A percentile compares a stretch with the other conserved stretches of the same genome.
phyloP scores from a whole-genome alignment of 1,284 basidiomycete genomes.

The Veloboletus limbatus region DNA sequence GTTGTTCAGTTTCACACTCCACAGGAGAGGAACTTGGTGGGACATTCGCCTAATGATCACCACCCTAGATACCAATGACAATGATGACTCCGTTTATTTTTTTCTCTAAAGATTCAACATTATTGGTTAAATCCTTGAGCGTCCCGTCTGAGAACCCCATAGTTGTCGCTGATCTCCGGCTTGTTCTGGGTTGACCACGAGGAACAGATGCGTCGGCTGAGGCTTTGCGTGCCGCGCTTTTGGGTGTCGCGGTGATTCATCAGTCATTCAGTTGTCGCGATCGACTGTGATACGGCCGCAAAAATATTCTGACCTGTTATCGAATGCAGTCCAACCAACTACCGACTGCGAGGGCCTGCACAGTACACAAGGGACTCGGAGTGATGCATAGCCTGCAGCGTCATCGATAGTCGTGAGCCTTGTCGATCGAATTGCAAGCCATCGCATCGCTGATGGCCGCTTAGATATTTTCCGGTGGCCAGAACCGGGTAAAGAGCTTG shows the following conservation, averaged over 20 bases:
- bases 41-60: conserved; percentile 45
- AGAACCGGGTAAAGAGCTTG: conserved; percentile 43
- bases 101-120: conserved; percentile 36
- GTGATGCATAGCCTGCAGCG: conserved; percentile 41
- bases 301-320: conserved; percentile 31
- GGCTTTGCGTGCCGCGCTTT: conserved; percentile 26
- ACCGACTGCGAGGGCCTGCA: conserved; percentile 29
- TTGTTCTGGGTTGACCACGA: conserved; percentile 30
- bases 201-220: conserved; percentile 31
- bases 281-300: conserved; percentile 26
- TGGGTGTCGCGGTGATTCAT: conserved; percentile 30
- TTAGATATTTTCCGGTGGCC: conserved; percentile 47
- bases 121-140: conserved; percentile 40
- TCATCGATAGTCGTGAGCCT: conserved; percentile 42
- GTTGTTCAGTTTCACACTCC: conserved; percentile 38
- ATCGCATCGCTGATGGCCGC: conserved; percentile 8
- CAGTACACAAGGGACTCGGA: conserved; percentile 26
- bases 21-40: conserved; percentile 52
- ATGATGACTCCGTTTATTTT: conserved; percentile 28
- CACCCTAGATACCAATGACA: conserved; percentile 51
- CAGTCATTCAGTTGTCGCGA: conserved; percentile 29
- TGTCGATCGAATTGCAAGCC: conserved; percentile 15
- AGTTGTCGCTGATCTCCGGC: conserved; percentile 30
- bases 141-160: conserved; percentile 37
- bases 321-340: conserved; percentile 29